A percentile compares a stretch with the other conserved stretches of the same genome.
phyloP scores from a whole-genome alignment of 768 basidiomycete species.

The Arthromyces matolae region DNA sequence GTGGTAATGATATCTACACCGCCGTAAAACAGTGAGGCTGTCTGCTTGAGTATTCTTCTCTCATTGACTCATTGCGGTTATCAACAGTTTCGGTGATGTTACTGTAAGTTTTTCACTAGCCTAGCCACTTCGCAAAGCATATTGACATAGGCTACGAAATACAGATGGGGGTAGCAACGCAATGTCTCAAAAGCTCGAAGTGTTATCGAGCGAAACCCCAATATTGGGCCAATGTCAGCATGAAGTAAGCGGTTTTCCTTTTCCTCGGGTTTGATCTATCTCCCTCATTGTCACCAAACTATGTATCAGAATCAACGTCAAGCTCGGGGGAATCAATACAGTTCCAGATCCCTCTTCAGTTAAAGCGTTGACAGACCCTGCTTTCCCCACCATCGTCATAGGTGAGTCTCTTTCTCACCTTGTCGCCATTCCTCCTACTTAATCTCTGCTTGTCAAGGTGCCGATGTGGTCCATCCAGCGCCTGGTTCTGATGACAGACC shows the following conservation, averaged over 20 bases:
- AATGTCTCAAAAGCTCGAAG: constrained; percentile 68
- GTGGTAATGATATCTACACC: constrained; percentile 71
- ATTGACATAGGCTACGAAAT: too few relatives aligned
- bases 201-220: constrained; percentile 67
- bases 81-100: constrained; percentile 68
- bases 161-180: constrained; percentile 73
- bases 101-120: constrained; percentile 36
- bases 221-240: constrained; percentile 76
- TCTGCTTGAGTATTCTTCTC: neutral
- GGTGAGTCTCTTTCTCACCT: constrained; percentile 39
- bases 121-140: too few relatives aligned
- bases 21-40: constrained; percentile 69
- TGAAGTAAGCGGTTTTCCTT: constrained; percentile 62
- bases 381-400: constrained; percentile 77
- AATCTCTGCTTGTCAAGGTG: constrained; percentile 43
- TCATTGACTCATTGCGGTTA: too few relatives aligned
- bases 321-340: constrained; percentile 79
- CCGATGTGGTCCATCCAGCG: constrained; percentile 81
- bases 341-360: constrained; percentile 70
- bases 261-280: neutral
- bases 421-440: neutral
- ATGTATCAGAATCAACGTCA: constrained; percentile 66
- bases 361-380: constrained; percentile 59
- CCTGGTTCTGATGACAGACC: constrained; percentile 77
- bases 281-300: neutral